Percentiles rank a stretch among this genome's conserved stretches.
These are phyloP conservation scores for Geranium brycei DNA, from an alignment of 345 rosid species.

Conservation along the genomic window DNA sequence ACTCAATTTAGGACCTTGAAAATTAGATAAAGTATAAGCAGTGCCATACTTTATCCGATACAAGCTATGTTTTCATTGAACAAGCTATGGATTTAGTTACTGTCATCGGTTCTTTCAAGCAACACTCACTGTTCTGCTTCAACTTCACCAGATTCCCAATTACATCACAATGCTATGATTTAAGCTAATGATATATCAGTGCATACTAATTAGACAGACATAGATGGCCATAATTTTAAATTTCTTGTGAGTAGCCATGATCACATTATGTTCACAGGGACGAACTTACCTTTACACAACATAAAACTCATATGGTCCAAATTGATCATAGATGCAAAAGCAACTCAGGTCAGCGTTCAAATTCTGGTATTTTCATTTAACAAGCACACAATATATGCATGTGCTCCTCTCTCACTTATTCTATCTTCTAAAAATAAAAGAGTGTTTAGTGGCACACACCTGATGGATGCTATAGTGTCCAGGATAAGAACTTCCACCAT, in stretches of 20 bases:
- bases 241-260: no score
- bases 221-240: no score
- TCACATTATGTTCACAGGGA: not conserved
- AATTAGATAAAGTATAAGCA: no score
- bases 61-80: no score
- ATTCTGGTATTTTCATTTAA: no score
- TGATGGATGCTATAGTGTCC: conserved; percentile 32
- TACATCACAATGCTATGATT: not conserved
- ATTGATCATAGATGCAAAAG: not conserved
- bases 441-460: conserved; percentile 20
- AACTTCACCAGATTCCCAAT: not conserved
- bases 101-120: no score
- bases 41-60: no score
- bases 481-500: conserved; percentile 22
- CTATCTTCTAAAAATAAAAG: not conserved
- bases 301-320: not conserved
- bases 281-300: not conserved
- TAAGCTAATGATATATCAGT: not conserved
- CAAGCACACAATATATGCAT: not conserved
- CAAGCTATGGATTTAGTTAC: no score
- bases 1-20: no score
- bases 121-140: not conserved
- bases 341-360: not conserved
- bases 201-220: not conserved
- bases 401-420: not conserved